A percentile compares a stretch with the other conserved stretches of the same genome.
Conservation (phyloP, 345 rosid species). For the Moricandia moricandioides region DNA sequence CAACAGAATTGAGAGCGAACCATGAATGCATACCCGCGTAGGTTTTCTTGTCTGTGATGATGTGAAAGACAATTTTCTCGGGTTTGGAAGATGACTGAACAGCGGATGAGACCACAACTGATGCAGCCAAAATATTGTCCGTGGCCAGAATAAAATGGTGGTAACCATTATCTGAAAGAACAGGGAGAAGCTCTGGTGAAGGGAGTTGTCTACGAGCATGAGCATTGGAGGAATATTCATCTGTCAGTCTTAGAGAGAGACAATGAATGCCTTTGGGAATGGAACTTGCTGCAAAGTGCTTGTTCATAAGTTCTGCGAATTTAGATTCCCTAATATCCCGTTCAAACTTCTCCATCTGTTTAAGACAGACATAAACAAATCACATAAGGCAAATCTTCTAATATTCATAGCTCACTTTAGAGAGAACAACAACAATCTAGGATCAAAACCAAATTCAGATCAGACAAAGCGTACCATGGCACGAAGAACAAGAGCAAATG, state of each 20-base stretch:
- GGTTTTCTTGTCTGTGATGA: conserved; percentile 98
- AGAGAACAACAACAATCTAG: not conserved
- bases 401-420: not conserved
- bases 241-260: conserved; percentile 90
- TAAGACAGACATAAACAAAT: conserved; percentile 10
- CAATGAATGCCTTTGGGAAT: conserved; percentile 97
- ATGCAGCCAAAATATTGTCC: conserved; percentile 96
- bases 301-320: conserved; percentile 93
- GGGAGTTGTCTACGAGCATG: conserved; percentile 97
- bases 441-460: not conserved
- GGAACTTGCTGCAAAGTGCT: conserved; percentile 99
- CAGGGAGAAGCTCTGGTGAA: conserved; percentile 96
- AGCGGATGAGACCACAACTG: conserved; percentile 93
- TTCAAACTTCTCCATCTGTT: conserved; percentile 92
- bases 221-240: conserved; percentile 98
- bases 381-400: conserved; percentile 6
- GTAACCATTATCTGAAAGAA: conserved; percentile 84
- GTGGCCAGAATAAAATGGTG: conserved; percentile 88
- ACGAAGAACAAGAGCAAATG: conserved; percentile 70
- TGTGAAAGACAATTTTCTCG: conserved; percentile 89
- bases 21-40: conserved; percentile 99
- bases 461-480: conserved; percentile 71
- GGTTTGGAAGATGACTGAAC: conserved; percentile 82
- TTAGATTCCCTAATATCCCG: conserved; percentile 85
- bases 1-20: conserved; percentile 87